phyloP scores from a whole-genome alignment of 331 rosid genomes.

The Rosa hybrid region DNA sequence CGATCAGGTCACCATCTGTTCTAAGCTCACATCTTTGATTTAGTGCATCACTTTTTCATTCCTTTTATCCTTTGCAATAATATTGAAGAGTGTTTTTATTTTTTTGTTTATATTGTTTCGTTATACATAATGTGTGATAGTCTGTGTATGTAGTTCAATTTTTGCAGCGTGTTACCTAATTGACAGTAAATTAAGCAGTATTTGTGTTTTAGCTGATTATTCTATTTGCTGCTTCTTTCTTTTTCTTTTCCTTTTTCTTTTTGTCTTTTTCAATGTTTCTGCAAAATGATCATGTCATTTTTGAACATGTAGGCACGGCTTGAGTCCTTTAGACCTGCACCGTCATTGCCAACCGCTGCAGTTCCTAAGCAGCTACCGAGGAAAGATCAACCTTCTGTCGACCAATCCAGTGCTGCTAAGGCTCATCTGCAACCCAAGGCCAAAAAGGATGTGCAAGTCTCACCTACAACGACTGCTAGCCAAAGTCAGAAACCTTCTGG shows the following conservation, averaged over 20 bases:
- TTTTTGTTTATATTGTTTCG: too few relatives aligned
- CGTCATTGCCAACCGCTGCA: constrained; percentile 57
- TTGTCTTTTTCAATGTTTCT: not conserved
- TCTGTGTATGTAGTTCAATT: not conserved
- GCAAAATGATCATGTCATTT: constrained; percentile 26
- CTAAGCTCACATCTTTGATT: not conserved
- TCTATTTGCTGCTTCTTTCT: not conserved
- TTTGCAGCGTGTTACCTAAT: not conserved
- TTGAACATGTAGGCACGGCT: constrained; percentile 54
- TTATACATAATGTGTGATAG: not conserved
- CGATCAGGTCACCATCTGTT: constrained; percentile 53
- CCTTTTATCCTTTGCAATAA: too few relatives aligned
- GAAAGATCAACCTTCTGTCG: constrained; percentile 53
- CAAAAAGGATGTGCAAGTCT: constrained; percentile 54
- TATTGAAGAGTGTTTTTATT: too few relatives aligned
- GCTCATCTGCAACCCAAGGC: constrained; percentile 44
- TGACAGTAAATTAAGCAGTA: constrained; percentile 9
- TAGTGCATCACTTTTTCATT: too few relatives aligned
- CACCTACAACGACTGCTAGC: constrained; percentile 42
- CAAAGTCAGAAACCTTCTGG: constrained; percentile 70
- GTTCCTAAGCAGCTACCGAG: constrained; percentile 61
- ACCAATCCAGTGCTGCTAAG: constrained; percentile 47
- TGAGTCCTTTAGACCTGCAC: constrained; percentile 48
- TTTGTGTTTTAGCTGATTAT: not conserved
- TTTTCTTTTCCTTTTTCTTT: not conserved